phyloP scores from a whole-genome alignment of 2,329 filamentous ascomycete genomes.

The Dothideomycetes sp. region DNA sequence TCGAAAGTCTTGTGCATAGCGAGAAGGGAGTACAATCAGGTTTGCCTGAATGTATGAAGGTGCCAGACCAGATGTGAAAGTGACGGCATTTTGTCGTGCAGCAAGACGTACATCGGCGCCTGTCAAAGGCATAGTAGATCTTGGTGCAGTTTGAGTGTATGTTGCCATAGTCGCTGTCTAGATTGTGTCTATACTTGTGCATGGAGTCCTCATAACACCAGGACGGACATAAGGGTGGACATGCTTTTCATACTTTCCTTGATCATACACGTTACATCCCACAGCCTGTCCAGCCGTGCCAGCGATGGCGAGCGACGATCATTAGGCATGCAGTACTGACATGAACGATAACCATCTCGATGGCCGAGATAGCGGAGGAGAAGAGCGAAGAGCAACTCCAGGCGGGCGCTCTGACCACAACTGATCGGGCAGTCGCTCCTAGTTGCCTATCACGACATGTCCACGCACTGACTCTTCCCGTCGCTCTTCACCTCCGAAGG shows the following conservation, averaged over 20 bases:
- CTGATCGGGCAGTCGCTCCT: neutral
- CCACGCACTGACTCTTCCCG: neutral
- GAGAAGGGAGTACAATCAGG: slow-evolving; percentile 46
- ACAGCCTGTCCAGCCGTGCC: too few species aligned
- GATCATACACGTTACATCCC: too few species aligned
- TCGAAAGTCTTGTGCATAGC: slow-evolving; percentile 47
- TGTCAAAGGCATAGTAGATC: neutral
- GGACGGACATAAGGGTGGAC: too few species aligned
- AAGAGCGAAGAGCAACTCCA: too few species aligned
- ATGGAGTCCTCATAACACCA: too few species aligned
- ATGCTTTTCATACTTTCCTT: too few species aligned
- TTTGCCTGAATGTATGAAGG: slow-evolving; percentile 51
- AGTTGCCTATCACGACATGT: neutral
- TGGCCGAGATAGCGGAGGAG: too few species aligned
- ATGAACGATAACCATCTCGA: too few species aligned
- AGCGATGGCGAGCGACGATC: too few species aligned
- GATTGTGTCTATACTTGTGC: too few species aligned
- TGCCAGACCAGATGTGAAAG: slow-evolving; percentile 43
- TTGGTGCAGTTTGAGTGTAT: neutral
- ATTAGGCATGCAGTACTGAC: too few species aligned
- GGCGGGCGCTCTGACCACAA: neutral
- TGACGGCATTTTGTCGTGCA: slow-evolving; percentile 30
- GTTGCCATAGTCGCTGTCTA: neutral
- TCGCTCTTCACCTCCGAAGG: neutral
- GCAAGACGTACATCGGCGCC: slow-evolving; percentile 25